Percentiles rank a stretch among this genome's conserved stretches.
Conservation (phyloP, 495 filamentous ascomycete genomes). For the Amphirosellinia nigrospora region DNA sequence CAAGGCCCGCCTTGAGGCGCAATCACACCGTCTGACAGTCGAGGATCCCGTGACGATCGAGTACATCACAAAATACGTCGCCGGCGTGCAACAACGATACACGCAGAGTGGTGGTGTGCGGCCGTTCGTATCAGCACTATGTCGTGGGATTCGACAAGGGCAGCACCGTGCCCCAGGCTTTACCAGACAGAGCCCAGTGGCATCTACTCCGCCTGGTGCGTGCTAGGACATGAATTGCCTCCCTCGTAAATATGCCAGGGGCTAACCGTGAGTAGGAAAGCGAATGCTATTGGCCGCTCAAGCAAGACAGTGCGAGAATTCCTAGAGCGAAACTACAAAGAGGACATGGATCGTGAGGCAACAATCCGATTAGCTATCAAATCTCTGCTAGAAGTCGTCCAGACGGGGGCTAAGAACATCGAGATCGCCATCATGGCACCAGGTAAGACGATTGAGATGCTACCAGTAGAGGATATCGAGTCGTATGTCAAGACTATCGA, state of each 20-base stretch:
- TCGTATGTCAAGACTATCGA: conserved; percentile 97
- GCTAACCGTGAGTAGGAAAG: conserved; percentile 72
- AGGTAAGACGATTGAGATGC: conserved; percentile 90
- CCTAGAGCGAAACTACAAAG: conserved; percentile 96
- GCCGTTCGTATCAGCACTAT: conserved; percentile 96
- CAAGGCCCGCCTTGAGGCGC: conserved; percentile 94
- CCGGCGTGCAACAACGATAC: conserved; percentile 96
- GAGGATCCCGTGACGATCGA: conserved; percentile 97
- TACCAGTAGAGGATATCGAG: conserved; percentile 94
- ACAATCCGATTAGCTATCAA: conserved; percentile 98
- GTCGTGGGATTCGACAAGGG: conserved; percentile 96
- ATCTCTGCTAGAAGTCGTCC: conserved; percentile 95
- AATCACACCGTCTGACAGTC: conserved; percentile 96
- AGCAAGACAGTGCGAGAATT: conserved; percentile 99
- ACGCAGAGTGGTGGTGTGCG: conserved; percentile 97
- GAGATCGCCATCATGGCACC: conserved; percentile 99
- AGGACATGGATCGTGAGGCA: conserved; percentile 92
- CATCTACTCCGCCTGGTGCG: conserved; percentile 97
- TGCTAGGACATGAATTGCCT: not conserved
- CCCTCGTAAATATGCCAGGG: not conserved
- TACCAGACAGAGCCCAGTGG: conserved; percentile 98
- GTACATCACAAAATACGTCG: conserved; percentile 99
- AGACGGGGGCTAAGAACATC: conserved; percentile 99
- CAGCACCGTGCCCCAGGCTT: conserved; percentile 81
- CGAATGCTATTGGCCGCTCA: conserved; percentile 96